A percentile compares a stretch with the other conserved stretches of the same genome.
These are phyloP conservation scores for Tetracladium maxilliforme DNA, from an alignment of 2,329 filamentous ascomycete genomes.

Conservation along the genomic window DNA sequence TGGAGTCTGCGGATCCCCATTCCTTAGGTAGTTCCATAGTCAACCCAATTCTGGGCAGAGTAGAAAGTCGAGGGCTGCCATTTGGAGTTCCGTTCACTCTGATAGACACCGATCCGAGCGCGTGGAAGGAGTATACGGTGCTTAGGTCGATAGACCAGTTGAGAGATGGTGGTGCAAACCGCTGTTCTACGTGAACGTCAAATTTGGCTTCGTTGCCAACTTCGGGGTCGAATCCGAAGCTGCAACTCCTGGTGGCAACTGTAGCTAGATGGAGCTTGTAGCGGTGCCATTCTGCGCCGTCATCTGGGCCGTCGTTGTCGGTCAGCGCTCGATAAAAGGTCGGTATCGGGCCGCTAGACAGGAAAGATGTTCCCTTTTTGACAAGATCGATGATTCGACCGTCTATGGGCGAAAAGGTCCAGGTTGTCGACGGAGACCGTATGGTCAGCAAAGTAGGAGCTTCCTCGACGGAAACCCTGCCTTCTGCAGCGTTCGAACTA, in stretches of 20 bases:
- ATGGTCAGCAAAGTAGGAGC: constrained; percentile 18
- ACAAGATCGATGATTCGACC: constrained; percentile 3
- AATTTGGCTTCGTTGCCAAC: too few species aligned
- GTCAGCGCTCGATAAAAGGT: constrained; percentile 30
- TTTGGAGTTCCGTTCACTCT: neutral
- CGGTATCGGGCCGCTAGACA: constrained; percentile 9
- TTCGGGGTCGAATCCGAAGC: too few species aligned
- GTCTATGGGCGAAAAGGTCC: constrained; percentile 5
- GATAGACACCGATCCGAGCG: neutral
- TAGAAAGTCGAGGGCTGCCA: neutral
- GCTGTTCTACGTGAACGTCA: constrained; percentile 1
- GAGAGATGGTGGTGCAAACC: constrained; percentile 2
- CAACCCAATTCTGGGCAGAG: constrained; percentile 2
- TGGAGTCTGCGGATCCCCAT: constrained; percentile 49
- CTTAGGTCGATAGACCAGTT: constrained; percentile 1
- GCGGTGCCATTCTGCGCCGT: constrained; percentile 26
- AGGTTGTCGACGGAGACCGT: constrained; percentile 12
- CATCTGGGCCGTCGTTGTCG: constrained; percentile 28
- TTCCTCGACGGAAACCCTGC: constrained; percentile 19
- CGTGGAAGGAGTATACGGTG: constrained; percentile 1
- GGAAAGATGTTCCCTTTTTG: constrained; percentile 3
- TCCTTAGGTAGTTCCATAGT: constrained; percentile 13
- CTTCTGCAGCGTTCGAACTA: too few species aligned
- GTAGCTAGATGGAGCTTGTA: constrained; percentile 2
- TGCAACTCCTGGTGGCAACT: neutral